Conservation (phyloP, 2,329 filamentous ascomycete genomes). For the Sclerotinia spermophila region DNA sequence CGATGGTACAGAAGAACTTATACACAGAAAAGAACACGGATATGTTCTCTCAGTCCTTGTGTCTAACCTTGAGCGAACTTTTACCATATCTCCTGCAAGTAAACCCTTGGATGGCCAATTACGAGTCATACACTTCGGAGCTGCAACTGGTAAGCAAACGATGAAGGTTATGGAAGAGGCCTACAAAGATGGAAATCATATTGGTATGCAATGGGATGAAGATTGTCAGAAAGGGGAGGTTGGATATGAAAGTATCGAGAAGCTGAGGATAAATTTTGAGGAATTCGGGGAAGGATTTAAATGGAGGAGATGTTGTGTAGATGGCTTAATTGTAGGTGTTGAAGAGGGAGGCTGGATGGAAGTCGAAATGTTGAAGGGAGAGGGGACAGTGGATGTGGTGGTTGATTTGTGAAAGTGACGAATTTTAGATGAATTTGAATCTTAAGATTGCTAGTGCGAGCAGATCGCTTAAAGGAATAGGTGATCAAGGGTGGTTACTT, state of each 20-base stretch:
- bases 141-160: slow-evolving; percentile 58
- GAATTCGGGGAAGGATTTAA: slow-evolving; percentile 58
- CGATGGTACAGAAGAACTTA: slow-evolving; percentile 30
- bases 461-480: not conserved
- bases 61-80: slow-evolving; percentile 75
- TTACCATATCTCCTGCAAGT: slow-evolving; percentile 74
- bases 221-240: slow-evolving; percentile 46
- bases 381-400: slow-evolving; percentile 32
- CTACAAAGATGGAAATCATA: slow-evolving; percentile 55
- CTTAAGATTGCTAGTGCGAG: not conserved
- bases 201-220: slow-evolving; percentile 40
- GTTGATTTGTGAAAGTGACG: slow-evolving; percentile 22
- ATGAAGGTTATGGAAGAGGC: slow-evolving; percentile 74
- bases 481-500: not conserved
- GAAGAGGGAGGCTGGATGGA: slow-evolving; percentile 68
- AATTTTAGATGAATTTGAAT: not conserved
- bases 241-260: slow-evolving; percentile 67
- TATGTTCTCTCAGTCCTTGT: slow-evolving; percentile 77
- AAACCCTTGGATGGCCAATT: slow-evolving; percentile 67
- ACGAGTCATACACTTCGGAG: slow-evolving; percentile 71
- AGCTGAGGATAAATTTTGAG: slow-evolving; percentile 66
- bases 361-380: slow-evolving; percentile 49
- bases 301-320: slow-evolving; percentile 87
- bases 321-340: slow-evolving; percentile 79
- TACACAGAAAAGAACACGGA: slow-evolving; percentile 53